Percentiles rank a stretch among this genome's conserved stretches.
phyloP scores from a whole-genome alignment of 108 stramenopile species.

The Seminavis robusta region DNA sequence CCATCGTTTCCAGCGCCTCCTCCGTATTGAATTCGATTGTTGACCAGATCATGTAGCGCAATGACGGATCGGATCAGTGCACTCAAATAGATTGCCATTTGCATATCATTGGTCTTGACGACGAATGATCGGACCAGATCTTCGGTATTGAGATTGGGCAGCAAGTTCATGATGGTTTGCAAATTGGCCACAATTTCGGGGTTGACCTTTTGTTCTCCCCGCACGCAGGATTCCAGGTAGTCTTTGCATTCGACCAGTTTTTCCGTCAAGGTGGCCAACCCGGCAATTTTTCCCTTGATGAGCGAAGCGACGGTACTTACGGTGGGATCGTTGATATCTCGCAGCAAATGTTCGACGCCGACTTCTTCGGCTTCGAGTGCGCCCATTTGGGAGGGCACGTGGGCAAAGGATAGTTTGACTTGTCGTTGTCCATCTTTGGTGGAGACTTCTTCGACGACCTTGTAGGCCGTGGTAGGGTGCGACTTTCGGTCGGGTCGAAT shows the following conservation, averaged over 20 bases:
- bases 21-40: constrained; percentile 92
- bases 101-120: constrained; percentile 98
- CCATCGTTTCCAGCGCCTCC: constrained; percentile 25
- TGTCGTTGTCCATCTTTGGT: constrained; percentile 29
- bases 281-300: constrained; percentile 94
- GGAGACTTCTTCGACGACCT: constrained; percentile 84
- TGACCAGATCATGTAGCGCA: constrained; percentile 95
- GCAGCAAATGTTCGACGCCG: constrained; percentile 97
- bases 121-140: constrained; percentile 87
- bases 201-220: constrained; percentile 62
- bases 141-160: constrained; percentile 96
- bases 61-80: constrained; percentile 91
- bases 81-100: constrained; percentile 89
- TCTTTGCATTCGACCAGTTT: constrained; percentile 93
- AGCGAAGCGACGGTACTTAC: constrained; percentile 88
- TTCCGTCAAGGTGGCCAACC: constrained; percentile 79
- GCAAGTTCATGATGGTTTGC: constrained; percentile 94
- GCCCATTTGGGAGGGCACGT: constrained; percentile 88
- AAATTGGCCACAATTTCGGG: constrained; percentile 90
- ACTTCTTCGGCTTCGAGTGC: constrained; percentile 98
- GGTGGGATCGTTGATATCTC: constrained; percentile 99
- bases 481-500: constrained; percentile 90
- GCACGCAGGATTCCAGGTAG: constrained; percentile 82
- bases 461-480: constrained; percentile 94
- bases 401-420: constrained; percentile 90